Evolutionary conservation across 352 stramenopile species (phyloP).

Genomic region (Albugo laibachii): DNA sequence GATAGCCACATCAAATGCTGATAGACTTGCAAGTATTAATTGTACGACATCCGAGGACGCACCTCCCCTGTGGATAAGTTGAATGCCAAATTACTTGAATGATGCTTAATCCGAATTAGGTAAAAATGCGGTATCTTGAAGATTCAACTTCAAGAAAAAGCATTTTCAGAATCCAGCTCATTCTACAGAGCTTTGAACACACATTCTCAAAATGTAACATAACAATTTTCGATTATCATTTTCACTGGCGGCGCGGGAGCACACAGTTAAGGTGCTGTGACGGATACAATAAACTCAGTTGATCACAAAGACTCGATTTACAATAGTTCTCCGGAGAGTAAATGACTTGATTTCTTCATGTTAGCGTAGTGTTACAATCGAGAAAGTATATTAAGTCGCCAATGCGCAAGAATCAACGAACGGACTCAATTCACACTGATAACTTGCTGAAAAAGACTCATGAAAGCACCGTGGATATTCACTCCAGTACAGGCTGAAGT

Average conservation of each 20-base stretch:
- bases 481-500: slow-evolving; percentile 78
- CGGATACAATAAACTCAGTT: slow-evolving; percentile 17
- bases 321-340: background rate
- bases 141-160: background rate
- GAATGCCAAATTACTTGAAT: slow-evolving; percentile 87
- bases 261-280: slow-evolving; percentile 58
- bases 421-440: too few species aligned
- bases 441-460: slow-evolving; percentile 28
- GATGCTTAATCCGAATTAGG: slow-evolving; percentile 98
- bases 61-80: slow-evolving; percentile 73
- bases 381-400: too few species aligned
- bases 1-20: slow-evolving; percentile 92
- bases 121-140: slow-evolving; percentile 80
- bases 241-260: slow-evolving; percentile 36
- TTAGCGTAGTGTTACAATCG: too few species aligned
- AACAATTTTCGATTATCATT: slow-evolving; percentile 1
- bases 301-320: slow-evolving; percentile 30
- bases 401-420: too few species aligned
- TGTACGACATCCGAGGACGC: slow-evolving; percentile 92
- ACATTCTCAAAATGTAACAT: background rate
- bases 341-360: too few species aligned
- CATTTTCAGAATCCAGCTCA: too few species aligned
- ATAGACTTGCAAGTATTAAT: slow-evolving; percentile 96
- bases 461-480: slow-evolving; percentile 68
- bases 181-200: slow-evolving; percentile 23